Base-by-base conservation (phyloP, 176 grass and related monocot species). In the Oryza nivara region DNA sequence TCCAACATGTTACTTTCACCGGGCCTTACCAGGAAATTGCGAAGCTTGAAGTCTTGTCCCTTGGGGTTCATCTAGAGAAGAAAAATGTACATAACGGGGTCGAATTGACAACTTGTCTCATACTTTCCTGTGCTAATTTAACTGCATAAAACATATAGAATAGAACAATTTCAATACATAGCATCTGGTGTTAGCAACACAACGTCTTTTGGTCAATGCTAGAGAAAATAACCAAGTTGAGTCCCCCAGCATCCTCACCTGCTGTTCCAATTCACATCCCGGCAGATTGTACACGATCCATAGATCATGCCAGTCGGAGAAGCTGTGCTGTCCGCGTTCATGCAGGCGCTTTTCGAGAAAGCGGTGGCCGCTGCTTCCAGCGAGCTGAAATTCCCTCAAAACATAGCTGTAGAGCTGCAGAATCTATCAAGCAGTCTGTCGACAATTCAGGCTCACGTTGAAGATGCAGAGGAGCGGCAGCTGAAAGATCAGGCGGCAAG, bases 381-480 rank as follows among this genome's bases (percentile, higher is more conserved):
- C 79, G 92, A 94, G 76, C 51, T 94, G 51, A 91, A 61, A 82
- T 70, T 86, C 70, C 73, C 72, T 19, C 60, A 3, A 66, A 72
- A 86, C 2, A 75, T 93, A 16, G 67, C 49, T 4, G 77, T 75
- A 38, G 83, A 94, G 72, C 73, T 97, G 89, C 79, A 84, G 73
- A 92, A 72, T 26, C 70, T 97, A 40, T 77, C 88, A 9, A 73
- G 82, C 86, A 92, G 67, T 15, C 36, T 94, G 67, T 88, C 77
- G 7, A 79, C 65, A 38, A 84, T 97, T 81, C 85, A 86, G 73
- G 83, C 73, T 47, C 75, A 90, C 72, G 80, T 97, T 47, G 92
- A 97, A 90, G 94, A 94, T 90, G 94, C 89, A 0, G 89, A 94
- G 77, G 89, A 92, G 80, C 68, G 61, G 68, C 94, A 94, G 63